Conservation (phyloP, 2,329 filamentous ascomycete species). For the Rhynchosporium graminicola region DNA sequence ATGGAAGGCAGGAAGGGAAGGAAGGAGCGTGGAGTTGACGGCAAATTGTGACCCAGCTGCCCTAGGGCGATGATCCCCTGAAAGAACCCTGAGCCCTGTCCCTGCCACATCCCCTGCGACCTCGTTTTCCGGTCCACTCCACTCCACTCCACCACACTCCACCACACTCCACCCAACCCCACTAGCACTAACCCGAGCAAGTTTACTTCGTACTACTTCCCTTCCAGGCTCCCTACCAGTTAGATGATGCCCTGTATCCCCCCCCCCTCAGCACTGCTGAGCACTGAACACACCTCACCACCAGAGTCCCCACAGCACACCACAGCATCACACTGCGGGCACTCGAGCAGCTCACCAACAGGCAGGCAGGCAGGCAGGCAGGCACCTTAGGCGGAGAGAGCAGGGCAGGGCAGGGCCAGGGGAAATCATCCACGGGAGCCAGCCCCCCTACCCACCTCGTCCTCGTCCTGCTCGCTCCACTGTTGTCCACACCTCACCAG, state of each 20-base stretch:
- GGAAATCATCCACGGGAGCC: too few species aligned
- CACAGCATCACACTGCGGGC: background rate
- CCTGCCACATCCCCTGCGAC: background rate
- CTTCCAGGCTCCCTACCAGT: background rate
- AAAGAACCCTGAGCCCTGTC: background rate
- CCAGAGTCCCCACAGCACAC: background rate
- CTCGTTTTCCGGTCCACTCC: background rate
- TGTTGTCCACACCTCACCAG: too few species aligned
- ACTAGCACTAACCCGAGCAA: too few species aligned
- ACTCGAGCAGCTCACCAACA: too few species aligned
- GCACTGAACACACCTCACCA: background rate
- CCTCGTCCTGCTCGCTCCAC: too few species aligned
- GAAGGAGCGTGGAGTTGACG: background rate
- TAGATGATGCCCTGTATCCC: background rate
- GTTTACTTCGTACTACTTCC: too few species aligned
- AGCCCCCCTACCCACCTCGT: too few species aligned
- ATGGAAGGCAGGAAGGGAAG: too few species aligned
- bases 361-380: too few species aligned
- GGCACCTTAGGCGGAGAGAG: too few species aligned
- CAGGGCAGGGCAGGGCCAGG: too few species aligned
- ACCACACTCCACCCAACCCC: background rate
- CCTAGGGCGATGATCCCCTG: too few species aligned
- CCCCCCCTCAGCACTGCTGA: background rate
- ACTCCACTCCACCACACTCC: background rate
- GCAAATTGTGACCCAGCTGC: background rate